Conservation (phyloP, 306 rosid genomes). For the Castanea sativa region DNA sequence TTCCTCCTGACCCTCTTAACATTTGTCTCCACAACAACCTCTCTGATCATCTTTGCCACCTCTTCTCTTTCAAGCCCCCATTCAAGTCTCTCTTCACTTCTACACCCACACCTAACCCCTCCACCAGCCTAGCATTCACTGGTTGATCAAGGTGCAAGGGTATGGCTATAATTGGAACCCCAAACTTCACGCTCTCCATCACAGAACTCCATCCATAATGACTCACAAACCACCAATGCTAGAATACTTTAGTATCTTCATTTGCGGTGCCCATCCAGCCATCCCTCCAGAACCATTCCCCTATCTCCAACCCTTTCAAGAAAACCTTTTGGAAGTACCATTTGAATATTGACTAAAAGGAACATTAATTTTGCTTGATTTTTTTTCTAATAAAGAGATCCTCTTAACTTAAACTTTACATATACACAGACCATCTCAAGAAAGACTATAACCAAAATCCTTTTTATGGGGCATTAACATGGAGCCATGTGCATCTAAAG, state of each 20-base stretch:
- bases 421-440: no score
- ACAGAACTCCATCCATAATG: no score
- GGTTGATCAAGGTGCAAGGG: slow-evolving; percentile 26
- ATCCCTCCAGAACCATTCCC: slow-evolving; percentile 6
- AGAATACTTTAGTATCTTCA: slow-evolving; percentile 2
- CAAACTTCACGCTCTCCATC: slow-evolving; percentile 25
- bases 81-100: no score
- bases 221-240: slow-evolving; percentile 1
- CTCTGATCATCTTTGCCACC: slow-evolving; percentile 1
- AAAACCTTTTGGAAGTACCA: slow-evolving; percentile 18
- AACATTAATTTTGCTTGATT: no score
- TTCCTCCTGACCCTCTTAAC: slow-evolving; percentile 5
- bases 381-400: no score
- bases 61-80: no score
- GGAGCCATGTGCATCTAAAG: slow-evolving; percentile 9
- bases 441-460: no score
- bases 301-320: slow-evolving; percentile 2
- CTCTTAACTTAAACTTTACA: no score
- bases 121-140: slow-evolving; percentile 1
- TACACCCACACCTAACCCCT: slow-evolving; percentile 7
- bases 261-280: slow-evolving; percentile 24
- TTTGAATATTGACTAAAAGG: background rate
- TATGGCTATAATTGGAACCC: slow-evolving; percentile 20
- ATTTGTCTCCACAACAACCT: slow-evolving; percentile 12
- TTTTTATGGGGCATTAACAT: background rate